Percentiles rank a stretch among this genome's conserved stretches.
Evolutionary conservation across 176 grass and related monocot species (phyloP).

Genomic region (Alloteropsis semialata): DNA sequence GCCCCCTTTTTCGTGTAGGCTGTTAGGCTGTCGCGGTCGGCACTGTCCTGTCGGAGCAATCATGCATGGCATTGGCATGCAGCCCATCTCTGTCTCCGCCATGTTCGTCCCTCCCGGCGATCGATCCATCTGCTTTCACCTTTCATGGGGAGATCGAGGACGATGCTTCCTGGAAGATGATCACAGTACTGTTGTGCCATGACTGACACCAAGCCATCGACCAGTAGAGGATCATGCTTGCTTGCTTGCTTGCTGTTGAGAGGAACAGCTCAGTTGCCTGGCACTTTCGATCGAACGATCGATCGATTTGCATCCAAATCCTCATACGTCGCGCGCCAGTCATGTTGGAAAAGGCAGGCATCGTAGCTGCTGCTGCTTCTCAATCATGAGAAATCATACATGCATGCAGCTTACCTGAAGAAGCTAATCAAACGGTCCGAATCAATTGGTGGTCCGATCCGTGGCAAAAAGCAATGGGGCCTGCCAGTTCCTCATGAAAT

Average conservation of each 20-base stretch:
- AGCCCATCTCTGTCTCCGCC: conserved; percentile 1
- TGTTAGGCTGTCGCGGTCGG: conserved; percentile 41
- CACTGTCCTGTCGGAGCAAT: conserved; percentile 37
- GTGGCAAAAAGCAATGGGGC: background rate
- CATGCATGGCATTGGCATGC: too few species aligned
- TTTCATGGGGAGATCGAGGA: background rate
- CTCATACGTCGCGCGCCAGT: background rate
- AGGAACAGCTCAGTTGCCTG: too few species aligned
- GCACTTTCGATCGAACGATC: too few species aligned
- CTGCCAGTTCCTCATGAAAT: background rate
- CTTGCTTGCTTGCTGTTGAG: too few species aligned
- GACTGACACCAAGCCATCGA: too few species aligned
- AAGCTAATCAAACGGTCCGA: background rate
- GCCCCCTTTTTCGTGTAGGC: background rate
- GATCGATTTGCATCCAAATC: too few species aligned
- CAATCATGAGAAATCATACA: background rate
- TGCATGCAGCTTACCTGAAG: background rate
- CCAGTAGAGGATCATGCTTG: too few species aligned
- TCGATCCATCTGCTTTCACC: background rate
- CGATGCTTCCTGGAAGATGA: conserved; percentile 8
- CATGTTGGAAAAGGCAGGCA: background rate
- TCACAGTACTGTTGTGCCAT: background rate
- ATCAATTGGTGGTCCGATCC: too few species aligned
- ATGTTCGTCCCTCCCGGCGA: background rate
- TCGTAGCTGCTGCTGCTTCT: background rate